Evolutionary conservation across 2,329 filamentous ascomycete genomes (phyloP).

Genomic region (Knufia petricola): DNA sequence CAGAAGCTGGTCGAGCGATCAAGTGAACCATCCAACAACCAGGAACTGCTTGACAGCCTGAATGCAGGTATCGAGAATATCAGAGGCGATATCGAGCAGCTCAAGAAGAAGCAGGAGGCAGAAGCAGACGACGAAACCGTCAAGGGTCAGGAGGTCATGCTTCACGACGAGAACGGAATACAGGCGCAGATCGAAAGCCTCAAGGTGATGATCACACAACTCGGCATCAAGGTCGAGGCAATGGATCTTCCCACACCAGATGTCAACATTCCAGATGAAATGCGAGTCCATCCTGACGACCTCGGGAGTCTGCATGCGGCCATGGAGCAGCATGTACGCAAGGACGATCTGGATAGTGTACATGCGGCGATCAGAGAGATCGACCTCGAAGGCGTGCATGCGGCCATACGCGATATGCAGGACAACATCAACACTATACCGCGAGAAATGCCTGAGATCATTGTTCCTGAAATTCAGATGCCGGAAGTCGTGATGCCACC

Average conservation of each 20-base stretch:
- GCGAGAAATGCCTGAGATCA: constrained; percentile 21
- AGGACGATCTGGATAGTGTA: constrained; percentile 39
- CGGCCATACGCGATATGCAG: constrained; percentile 44
- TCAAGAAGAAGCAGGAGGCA: constrained; percentile 50
- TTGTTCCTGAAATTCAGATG: constrained; percentile 28
- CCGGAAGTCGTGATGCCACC: constrained; percentile 28
- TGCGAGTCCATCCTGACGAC: constrained; percentile 38
- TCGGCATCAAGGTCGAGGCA: constrained; percentile 74
- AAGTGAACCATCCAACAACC: constrained; percentile 69
- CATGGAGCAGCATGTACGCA: constrained; percentile 26
- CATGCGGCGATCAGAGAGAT: constrained; percentile 41
- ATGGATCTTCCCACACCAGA: constrained; percentile 50
- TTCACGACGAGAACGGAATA: constrained; percentile 46
- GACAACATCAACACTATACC: constrained; percentile 45
- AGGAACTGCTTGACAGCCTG: constrained; percentile 81
- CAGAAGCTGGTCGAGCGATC: constrained; percentile 67
- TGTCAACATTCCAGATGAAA: constrained; percentile 29
- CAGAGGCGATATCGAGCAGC: constrained; percentile 64
- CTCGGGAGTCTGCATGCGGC: constrained; percentile 37
- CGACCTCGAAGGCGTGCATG: constrained; percentile 39
- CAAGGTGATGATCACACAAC: constrained; percentile 70
- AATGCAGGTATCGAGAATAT: constrained; percentile 71
- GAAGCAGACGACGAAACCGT: constrained; percentile 42
- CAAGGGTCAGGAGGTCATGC: constrained; percentile 47
- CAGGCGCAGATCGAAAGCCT: constrained; percentile 73